Percentiles rank a stretch among this genome's conserved stretches.
phyloP scores from a whole-genome alignment of 2,329 filamentous ascomycete genomes.

The Madurella mycetomatis region DNA sequence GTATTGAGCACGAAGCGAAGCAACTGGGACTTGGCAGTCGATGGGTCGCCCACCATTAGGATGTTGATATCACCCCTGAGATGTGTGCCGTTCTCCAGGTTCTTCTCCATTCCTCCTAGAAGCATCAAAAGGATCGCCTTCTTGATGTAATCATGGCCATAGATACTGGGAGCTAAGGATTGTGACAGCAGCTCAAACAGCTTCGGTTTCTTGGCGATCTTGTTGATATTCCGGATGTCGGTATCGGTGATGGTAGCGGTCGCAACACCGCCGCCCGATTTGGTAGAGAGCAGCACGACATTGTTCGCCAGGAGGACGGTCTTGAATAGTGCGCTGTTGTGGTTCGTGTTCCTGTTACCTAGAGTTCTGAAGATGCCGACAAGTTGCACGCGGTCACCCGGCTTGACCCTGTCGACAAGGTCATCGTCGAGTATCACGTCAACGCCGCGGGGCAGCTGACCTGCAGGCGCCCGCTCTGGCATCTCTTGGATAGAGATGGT shows the following conservation, averaged over 20 bases:
- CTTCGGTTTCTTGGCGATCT: constrained; percentile 89
- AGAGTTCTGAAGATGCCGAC: constrained; percentile 95
- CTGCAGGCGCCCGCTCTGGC: constrained; percentile 92
- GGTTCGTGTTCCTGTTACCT: constrained; percentile 86
- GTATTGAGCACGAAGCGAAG: constrained; percentile 96
- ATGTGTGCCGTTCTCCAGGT: constrained; percentile 95
- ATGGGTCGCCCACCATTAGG: constrained; percentile 97
- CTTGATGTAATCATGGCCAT: constrained; percentile 95
- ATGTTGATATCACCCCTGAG: constrained; percentile 98
- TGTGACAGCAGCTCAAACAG: constrained; percentile 90
- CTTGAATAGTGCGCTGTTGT: constrained; percentile 90
- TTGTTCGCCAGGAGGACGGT: constrained; percentile 94
- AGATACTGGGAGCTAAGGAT: constrained; percentile 93
- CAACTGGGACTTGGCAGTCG: constrained; percentile 97
- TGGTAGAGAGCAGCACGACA: constrained; percentile 88
- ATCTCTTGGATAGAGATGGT: constrained; percentile 99
- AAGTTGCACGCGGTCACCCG: constrained; percentile 90
- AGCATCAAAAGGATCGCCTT: constrained; percentile 96
- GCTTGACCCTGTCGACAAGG: constrained; percentile 89
- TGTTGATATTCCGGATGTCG: constrained; percentile 98
- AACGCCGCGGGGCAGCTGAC: constrained; percentile 89
- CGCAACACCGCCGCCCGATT: constrained; percentile 90
- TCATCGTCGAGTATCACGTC: constrained; percentile 97
- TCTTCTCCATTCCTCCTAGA: constrained; percentile 95
- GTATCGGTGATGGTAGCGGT: constrained; percentile 91